Base-by-base conservation (phyloP, 192 early-diverging fungal genomes). In the Coemansia sp. region DNA sequence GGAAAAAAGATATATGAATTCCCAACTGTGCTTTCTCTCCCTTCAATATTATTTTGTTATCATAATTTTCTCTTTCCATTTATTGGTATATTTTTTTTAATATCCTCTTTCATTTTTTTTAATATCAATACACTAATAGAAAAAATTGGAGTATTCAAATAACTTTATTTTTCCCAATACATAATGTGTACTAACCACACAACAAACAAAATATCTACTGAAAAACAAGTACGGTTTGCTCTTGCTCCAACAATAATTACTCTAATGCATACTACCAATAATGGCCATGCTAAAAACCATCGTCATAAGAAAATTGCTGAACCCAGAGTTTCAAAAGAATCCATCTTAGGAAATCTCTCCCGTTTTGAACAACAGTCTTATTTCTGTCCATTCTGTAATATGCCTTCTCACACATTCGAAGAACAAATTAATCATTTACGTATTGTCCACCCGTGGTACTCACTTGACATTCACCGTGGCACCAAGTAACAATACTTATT, bases 381-480 rank as follows among this genome's bases (percentile, higher is more conserved):
- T 19, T 62, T 69, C 5, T 81, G 78, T 42, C 78, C 78, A n/a
- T 81, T 81, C 27, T 81, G 78, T 62, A 36, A 62, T 46, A 55
- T 54, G 0, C 51, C 51, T 4, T 66, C 70, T 2, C 23, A 23
- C 51, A 69, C 63, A 23, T 72, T 63, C 30, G 20, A 30, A 3
- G 73, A 59, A 2, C 73, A 75, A 33, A 51, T 81, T 4, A 42
- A 24, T 2, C 78, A 81, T 33, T 52, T 81, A 7, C 54, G 56
- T 25, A 19, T 27, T 3, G 39, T 58, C 9, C 78, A 81, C 64
- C 78, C 78, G 5, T 81, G 78, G 78, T 81, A 72, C 51, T 69
- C 54, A 10, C 59, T 81, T 32, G 72, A 81, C 20, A 64, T 72
- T 3, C 73, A 75, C 27, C 25, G n/a, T 22, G 59, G 54, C 31